Conservation (phyloP, 179 eudicot genomes). For the Actinidia arguta region DNA sequence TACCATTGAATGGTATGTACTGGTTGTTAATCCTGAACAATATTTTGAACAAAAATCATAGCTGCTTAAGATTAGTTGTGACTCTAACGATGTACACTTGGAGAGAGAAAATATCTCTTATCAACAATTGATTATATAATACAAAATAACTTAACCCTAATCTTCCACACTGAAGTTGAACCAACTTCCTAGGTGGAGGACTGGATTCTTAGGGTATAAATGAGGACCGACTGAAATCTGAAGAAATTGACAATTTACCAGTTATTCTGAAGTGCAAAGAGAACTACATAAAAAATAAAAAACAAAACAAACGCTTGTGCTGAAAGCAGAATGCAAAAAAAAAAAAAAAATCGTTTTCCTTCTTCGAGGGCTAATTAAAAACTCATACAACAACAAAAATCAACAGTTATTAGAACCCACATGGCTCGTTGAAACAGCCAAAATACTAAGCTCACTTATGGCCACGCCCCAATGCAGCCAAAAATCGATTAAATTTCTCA, state of each 20-base stretch:
- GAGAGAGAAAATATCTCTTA: too few species aligned
- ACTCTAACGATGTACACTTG: too few species aligned
- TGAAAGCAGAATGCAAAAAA: neutral
- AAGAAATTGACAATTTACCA: neutral
- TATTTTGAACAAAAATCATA: neutral
- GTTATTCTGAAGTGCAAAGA: conserved; percentile 14
- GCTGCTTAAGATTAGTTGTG: conserved; percentile 5
- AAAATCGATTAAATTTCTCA: neutral
- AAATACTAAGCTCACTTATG: neutral
- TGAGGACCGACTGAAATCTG: conserved; percentile 82
- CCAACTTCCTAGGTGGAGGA: conserved; percentile 55
- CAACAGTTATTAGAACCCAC: neutral
- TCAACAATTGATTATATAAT: too few species aligned
- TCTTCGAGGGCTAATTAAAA: neutral
- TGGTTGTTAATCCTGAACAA: neutral
- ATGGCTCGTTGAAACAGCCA: neutral
- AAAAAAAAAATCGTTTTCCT: neutral
- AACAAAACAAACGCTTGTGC: neutral
- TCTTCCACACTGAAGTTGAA: conserved; percentile 76
- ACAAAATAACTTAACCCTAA: too few species aligned
- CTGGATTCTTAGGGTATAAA: conserved; percentile 75
- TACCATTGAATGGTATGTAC: too few species aligned
- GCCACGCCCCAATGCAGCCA: neutral
- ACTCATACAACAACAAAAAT: neutral
- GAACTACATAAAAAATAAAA: neutral